Evolutionary conservation across 768 basidiomycete species (phyloP).

Genomic region (Suillus discolor): DNA sequence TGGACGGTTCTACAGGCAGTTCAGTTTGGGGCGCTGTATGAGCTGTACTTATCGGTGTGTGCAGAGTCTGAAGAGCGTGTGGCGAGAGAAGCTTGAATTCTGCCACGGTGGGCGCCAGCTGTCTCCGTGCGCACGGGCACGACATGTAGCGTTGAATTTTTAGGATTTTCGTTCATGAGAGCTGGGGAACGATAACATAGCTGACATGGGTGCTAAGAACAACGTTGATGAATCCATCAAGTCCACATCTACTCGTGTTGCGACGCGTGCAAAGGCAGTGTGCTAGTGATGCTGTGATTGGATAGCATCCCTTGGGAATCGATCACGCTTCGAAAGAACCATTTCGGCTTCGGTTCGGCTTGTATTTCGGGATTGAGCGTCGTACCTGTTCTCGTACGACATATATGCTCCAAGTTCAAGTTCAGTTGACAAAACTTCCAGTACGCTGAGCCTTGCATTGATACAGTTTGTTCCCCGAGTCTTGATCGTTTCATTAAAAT

Average conservation of each 20-base stretch:
- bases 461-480: too few species aligned
- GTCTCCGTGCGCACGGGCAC: neutral
- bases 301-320: slow-evolving; percentile 8
- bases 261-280: slow-evolving; percentile 29
- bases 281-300: slow-evolving; percentile 28
- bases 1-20: neutral
- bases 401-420: neutral
- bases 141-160: slow-evolving; percentile 11
- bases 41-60: slow-evolving; percentile 14
- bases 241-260: slow-evolving; percentile 19
- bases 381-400: too few species aligned
- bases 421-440: neutral
- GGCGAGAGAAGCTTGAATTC: slow-evolving; percentile 36
- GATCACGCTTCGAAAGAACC: neutral
- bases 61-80: slow-evolving; percentile 21
- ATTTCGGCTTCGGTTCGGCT: slow-evolving; percentile 2
- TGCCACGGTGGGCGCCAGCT: slow-evolving; percentile 35
- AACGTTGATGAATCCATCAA: slow-evolving; percentile 13
- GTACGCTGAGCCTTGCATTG: neutral
- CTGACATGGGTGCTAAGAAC: slow-evolving; percentile 1
- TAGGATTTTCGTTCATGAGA: neutral
- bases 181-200: neutral
- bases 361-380: neutral
- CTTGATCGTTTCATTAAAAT: neutral
- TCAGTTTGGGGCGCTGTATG: slow-evolving; percentile 15